Evolutionary conservation across 129 eudicot genomes (phyloP), one percentile per base, ranked within the genome.

Genomic region (Chrysanthemum seticuspe): DNA sequence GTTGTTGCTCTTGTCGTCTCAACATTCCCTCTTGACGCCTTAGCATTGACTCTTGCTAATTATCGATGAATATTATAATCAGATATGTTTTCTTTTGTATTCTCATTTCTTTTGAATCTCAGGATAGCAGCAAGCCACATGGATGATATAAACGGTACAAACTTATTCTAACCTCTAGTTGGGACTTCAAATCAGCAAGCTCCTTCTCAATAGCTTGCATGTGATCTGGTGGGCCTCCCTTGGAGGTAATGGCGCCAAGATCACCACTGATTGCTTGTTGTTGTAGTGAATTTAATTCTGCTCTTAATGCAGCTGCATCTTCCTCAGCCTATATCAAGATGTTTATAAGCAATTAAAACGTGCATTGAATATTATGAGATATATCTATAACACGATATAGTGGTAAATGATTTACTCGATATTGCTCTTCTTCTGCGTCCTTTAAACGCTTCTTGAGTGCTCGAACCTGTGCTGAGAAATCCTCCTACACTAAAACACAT

Each of bases 401-500:
- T 23, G 62, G 74, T 16, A 8, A 25, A 54, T 62, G 54, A 56
- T 82, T 69, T 83, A 94, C 99, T 76, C 96, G 81, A 71, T 94
- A 94, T 58, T 94, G 99, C 72, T 94, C 99, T 85, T 94, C 97
- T 85, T 94, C 99, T 61, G 96, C 96, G 65, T 94, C 99, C 77
- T 90, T 94, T 40, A 90, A 55, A 57, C 97, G 96, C 81, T 83
- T 90, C 83, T 90, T 94, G 67, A 90, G 74, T 73, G 96, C 81
- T 27, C 97, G 93, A 83, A 94, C 89, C 86, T 90, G 99, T 50
- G 99, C 89, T 25, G 93, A 84, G 65, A 90, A 88, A 78, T 94
- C 97, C 88, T 90, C 97, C 97, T 88, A 81, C 86, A 80, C 86
- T 71, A 77, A 63, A 73, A 18, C 9, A 83, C 36, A 69, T 74